Evolutionary conservation across 768 basidiomycete species (phyloP), one percentile per base, ranked within the genome.

Genomic region (Gloeopeniophorella convolvens): DNA sequence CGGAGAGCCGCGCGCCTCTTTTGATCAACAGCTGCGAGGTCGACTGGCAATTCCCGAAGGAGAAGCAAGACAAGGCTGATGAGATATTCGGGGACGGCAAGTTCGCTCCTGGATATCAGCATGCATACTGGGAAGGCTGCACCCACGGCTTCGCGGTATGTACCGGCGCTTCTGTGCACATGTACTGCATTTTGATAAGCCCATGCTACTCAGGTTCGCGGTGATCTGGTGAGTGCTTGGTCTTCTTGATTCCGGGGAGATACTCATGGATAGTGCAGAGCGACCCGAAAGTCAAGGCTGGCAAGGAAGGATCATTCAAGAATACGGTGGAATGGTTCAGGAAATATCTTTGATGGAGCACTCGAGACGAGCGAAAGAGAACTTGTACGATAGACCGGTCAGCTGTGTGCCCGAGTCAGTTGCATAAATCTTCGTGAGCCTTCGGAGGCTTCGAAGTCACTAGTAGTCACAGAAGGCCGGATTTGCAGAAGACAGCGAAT

Each of bases 21-120:
- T 72, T 88, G 32, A 80, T 85, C 66, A 85, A 85, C 70, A 78
- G 76, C 35, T 84, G 83, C 66, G 70, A 74, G 23, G 34, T 61
- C 24, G 82, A 85, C 62, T 2, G 30, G 4, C 63, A 65, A 59
- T 86, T 83, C 72, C 76, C 79, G 5, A 39, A 32, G 1, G 73
- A 75, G 33, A 43, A 68, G 3, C 72, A 75, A 47, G 63, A 60
- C 1, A 53, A 68, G 42, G 78, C 79, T 2, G 79, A 81, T 45
- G 59, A 67, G 42, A 68, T 83, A 33, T 61, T 84, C 11, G 76
- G 71, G 0, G 66, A 66, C 15, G 69, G 69, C 0, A 71, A 73
- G 42, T 75, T 71, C 51, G 68, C 66, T 2, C 70, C 69, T 0
- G 74, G 80, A 0, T 82, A 82, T 59, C 74, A 68, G 61, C 66